Conservation (phyloP, 2,329 filamentous ascomycete species). For the Fusarium proliferatum region DNA sequence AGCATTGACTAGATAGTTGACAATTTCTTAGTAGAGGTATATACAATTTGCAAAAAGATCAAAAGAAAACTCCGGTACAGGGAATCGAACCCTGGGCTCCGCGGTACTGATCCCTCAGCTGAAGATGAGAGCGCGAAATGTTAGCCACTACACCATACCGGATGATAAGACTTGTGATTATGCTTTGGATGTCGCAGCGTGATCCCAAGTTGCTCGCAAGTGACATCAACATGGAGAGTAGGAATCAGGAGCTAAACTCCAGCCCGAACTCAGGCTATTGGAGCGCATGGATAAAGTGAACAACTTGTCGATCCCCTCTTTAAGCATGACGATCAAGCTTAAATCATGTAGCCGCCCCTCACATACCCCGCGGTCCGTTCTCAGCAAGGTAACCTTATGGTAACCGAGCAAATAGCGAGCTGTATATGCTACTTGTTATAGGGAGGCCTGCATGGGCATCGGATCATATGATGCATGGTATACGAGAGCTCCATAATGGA, state of each 20-base stretch:
- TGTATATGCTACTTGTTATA: too few relatives aligned
- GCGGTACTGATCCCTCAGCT: constrained; percentile 28
- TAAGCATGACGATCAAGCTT: not conserved
- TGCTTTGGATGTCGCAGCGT: accelerated
- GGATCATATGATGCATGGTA: not conserved
- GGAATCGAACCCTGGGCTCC: constrained; percentile 46
- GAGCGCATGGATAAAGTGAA: not conserved
- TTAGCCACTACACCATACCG: constrained; percentile 51
- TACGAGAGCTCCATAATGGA: not conserved
- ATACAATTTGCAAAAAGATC: not conserved
- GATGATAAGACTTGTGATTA: constrained; percentile 4
- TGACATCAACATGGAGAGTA: accelerated
- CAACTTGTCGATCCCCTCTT: not conserved
- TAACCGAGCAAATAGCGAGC: not conserved
- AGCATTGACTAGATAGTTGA: accelerated
- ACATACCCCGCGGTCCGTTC: not conserved
- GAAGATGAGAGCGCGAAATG: constrained; percentile 48
- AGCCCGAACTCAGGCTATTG: not conserved
- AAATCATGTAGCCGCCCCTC: not conserved
- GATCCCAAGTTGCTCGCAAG: accelerated
- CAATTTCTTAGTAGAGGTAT: accelerated
- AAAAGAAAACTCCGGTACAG: constrained; percentile 38
- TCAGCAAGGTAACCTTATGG: not conserved
- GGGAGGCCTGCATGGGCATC: not conserved
- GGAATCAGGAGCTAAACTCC: not conserved